These are phyloP conservation scores for Russula emetica DNA, from an alignment of 768 basidiomycete species.

Conservation along the genomic window DNA sequence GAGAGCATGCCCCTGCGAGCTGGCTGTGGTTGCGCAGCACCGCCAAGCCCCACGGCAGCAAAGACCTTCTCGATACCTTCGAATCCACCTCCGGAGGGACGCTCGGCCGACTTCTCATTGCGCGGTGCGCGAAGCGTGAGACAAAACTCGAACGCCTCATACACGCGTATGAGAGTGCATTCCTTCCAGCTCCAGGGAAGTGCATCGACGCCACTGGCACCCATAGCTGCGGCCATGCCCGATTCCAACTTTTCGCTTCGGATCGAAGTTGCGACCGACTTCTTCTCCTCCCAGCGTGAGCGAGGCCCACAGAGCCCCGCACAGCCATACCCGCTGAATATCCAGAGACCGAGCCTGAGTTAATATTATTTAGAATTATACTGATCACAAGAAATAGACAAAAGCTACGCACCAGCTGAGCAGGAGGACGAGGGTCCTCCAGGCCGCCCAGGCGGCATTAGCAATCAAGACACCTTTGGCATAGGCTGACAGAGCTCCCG, in stretches of 20 bases:
- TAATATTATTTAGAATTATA: background rate
- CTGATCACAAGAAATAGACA: background rate
- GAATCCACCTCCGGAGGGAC: slow-evolving; percentile 34
- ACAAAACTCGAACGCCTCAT: slow-evolving; percentile 82
- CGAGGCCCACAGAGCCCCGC: slow-evolving; percentile 81
- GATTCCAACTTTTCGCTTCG: slow-evolving; percentile 46
- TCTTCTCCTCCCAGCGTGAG: slow-evolving; percentile 73
- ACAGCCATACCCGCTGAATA: slow-evolving; percentile 68
- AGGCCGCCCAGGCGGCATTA: slow-evolving; percentile 75
- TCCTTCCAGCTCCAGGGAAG: slow-evolving; percentile 81
- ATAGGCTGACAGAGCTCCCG: slow-evolving; percentile 65
- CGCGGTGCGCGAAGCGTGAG: slow-evolving; percentile 41
- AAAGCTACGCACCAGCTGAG: slow-evolving; percentile 52
- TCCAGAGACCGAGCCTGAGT: slow-evolving; percentile 70
- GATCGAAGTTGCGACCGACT: slow-evolving; percentile 47
- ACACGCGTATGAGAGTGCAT: slow-evolving; percentile 61
- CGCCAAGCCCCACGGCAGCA: slow-evolving; percentile 49
- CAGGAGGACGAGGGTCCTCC: slow-evolving; percentile 66
- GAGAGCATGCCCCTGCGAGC: slow-evolving; percentile 56
- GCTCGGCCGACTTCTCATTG: slow-evolving; percentile 33
- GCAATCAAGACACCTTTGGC: slow-evolving; percentile 74
- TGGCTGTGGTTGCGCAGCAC: slow-evolving; percentile 43
- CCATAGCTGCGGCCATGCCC: background rate
- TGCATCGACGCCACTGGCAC: slow-evolving; percentile 31
- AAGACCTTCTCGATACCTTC: slow-evolving; percentile 57